phyloP scores from a whole-genome alignment of 2,329 filamentous ascomycete species.

The Fusarium sp. region DNA sequence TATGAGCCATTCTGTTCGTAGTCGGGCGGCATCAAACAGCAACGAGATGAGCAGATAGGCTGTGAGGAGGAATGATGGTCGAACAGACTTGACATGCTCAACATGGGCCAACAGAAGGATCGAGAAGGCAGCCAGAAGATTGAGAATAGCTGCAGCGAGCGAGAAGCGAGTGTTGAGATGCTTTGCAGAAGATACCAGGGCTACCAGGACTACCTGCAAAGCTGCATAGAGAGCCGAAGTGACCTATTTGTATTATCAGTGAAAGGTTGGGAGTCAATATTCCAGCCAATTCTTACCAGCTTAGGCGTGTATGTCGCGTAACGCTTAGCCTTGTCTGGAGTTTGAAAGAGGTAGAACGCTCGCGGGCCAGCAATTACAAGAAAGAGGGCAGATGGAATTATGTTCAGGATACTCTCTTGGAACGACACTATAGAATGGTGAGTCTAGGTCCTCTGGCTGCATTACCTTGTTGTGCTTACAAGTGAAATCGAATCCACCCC shows the following conservation, averaged over 20 bases:
- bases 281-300: conserved; percentile 31
- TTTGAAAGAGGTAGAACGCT: conserved; percentile 44
- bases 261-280: background rate
- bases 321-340: conserved; percentile 46
- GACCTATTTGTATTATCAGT: conserved; percentile 30
- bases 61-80: conserved; percentile 53
- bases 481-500: conserved; percentile 54
- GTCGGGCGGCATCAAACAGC: conserved; percentile 53
- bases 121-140: conserved; percentile 48
- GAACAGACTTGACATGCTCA: conserved; percentile 55
- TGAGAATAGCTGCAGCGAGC: conserved; percentile 50
- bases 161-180: conserved; percentile 50
- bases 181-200: conserved; percentile 47
- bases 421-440: conserved; percentile 48
- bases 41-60: conserved; percentile 52
- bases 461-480: conserved; percentile 27
- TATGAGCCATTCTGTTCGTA: conserved; percentile 55
- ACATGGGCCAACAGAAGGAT: conserved; percentile 51
- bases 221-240: conserved; percentile 43
- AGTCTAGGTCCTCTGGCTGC: background rate
- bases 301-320: conserved; percentile 50
- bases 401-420: conserved; percentile 51
- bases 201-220: conserved; percentile 49
- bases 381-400: conserved; percentile 47
- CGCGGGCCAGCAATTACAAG: conserved; percentile 45